Conservation (phyloP, 176 grass and related monocot genomes). For the Tuctoria greenei region DNA sequence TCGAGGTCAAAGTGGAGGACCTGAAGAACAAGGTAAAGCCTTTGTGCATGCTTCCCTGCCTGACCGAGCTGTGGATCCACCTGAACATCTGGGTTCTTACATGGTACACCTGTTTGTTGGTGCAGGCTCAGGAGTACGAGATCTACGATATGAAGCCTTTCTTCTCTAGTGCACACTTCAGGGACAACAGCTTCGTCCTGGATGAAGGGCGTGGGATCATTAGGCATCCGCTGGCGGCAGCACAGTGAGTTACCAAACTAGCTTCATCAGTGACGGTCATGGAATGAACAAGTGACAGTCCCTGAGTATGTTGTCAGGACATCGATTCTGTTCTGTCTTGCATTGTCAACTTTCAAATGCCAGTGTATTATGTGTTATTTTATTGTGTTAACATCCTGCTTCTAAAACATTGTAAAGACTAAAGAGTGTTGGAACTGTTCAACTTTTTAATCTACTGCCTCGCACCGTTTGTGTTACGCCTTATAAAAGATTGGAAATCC, state of each 20-base stretch:
- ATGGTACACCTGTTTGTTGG: neutral
- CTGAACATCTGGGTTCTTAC: neutral
- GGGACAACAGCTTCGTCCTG: constrained; percentile 74
- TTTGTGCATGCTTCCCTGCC: neutral
- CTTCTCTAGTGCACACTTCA: constrained; percentile 76
- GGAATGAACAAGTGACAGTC: too few species aligned
- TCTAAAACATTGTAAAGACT: constrained; percentile 1
- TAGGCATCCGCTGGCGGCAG: constrained; percentile 62
- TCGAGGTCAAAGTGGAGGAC: constrained; percentile 87
- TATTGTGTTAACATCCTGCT: neutral
- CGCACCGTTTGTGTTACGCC: neutral
- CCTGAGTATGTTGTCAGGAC: neutral
- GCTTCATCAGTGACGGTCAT: neutral
- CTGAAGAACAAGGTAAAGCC: constrained; percentile 75
- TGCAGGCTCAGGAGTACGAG: constrained; percentile 91
- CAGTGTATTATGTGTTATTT: neutral
- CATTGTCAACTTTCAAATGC: neutral
- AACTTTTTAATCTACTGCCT: neutral
- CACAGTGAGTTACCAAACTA: neutral
- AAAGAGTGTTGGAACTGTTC: neutral
- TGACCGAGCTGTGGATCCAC: neutral
- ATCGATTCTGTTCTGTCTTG: neutral
- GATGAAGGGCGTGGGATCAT: constrained; percentile 77
- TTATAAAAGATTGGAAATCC: too few species aligned
- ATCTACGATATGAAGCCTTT: constrained; percentile 89